A percentile compares a stretch with the other conserved stretches of the same genome.
These are phyloP conservation scores for Thelephora terrestris DNA, from an alignment of 1,284 basidiomycete species.

Conservation along the genomic window DNA sequence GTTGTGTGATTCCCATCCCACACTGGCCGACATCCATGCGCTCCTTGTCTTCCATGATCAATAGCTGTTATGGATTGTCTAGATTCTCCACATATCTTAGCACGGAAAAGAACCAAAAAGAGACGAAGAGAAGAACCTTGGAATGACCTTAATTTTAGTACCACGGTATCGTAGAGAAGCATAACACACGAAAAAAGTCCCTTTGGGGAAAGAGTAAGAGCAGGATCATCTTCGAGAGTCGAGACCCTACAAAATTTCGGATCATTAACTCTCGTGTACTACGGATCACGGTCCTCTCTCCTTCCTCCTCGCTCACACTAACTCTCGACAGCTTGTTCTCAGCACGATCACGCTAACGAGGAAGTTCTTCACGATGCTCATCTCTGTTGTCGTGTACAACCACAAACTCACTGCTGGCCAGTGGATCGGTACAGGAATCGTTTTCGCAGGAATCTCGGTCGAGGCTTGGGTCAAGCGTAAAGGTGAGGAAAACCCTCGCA, in stretches of 20 bases:
- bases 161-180: too few species aligned
- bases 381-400: conserved; percentile 89
- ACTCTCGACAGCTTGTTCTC: conserved; percentile 1
- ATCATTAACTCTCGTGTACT: conserved; percentile 84
- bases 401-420: conserved; percentile 80
- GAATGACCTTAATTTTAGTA: too few species aligned
- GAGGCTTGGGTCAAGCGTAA: conserved; percentile 85
- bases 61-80: too few species aligned
- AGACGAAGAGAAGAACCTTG: too few species aligned
- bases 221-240: too few species aligned
- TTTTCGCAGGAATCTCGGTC: conserved; percentile 89
- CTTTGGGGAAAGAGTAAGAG: too few species aligned
- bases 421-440: conserved; percentile 81
- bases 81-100: too few species aligned
- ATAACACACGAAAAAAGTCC: too few species aligned
- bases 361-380: conserved; percentile 96
- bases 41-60: too few species aligned
- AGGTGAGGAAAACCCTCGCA: conserved; percentile 34
- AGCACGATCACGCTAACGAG: conserved; percentile 94
- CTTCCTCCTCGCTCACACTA: conserved; percentile 3
- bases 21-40: too few species aligned
- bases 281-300: conserved; percentile 29
- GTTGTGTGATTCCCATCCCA: too few species aligned
- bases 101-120: too few species aligned
- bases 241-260: conserved; percentile 97